Percentiles rank a stretch among this genome's conserved stretches.
Evolutionary conservation across 2,329 filamentous ascomycete species (phyloP).

Genomic region (Magnaporthiopsis rhizophila): DNA sequence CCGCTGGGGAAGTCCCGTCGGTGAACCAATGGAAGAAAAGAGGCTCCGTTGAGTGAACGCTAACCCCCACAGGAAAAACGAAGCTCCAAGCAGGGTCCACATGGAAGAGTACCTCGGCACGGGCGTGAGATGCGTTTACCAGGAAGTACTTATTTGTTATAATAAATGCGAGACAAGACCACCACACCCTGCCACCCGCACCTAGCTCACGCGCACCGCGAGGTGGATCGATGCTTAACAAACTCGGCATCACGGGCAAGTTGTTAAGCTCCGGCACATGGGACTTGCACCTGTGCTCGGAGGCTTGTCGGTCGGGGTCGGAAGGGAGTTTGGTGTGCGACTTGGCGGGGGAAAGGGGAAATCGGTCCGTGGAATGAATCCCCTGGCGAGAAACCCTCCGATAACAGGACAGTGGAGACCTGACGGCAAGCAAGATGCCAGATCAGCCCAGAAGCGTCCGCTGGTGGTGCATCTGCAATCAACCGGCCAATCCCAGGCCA

Average conservation of each 20-base stretch:
- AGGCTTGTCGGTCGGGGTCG: background rate
- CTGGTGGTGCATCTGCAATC: background rate
- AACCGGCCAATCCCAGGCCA: background rate
- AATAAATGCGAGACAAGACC: too few relatives aligned
- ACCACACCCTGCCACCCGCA: too few relatives aligned
- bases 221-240: background rate
- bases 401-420: background rate
- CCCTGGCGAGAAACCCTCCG: background rate
- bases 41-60: background rate
- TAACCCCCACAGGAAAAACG: too few relatives aligned
- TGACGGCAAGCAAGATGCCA: background rate
- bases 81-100: too few relatives aligned
- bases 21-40: background rate
- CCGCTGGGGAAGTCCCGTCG: background rate
- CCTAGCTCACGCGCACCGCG: too few relatives aligned
- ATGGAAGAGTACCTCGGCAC: too few relatives aligned
- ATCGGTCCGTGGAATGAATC: too few relatives aligned
- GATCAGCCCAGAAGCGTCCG: background rate
- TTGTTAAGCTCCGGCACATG: background rate
- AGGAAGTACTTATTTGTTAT: too few relatives aligned
- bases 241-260: background rate
- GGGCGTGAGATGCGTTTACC: too few relatives aligned
- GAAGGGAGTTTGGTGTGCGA: background rate
- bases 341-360: background rate
- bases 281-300: background rate